A percentile compares a stretch with the other conserved stretches of the same genome.
Conservation (phyloP, 108 stramenopile species). For the Skeletonema marinoi region DNA sequence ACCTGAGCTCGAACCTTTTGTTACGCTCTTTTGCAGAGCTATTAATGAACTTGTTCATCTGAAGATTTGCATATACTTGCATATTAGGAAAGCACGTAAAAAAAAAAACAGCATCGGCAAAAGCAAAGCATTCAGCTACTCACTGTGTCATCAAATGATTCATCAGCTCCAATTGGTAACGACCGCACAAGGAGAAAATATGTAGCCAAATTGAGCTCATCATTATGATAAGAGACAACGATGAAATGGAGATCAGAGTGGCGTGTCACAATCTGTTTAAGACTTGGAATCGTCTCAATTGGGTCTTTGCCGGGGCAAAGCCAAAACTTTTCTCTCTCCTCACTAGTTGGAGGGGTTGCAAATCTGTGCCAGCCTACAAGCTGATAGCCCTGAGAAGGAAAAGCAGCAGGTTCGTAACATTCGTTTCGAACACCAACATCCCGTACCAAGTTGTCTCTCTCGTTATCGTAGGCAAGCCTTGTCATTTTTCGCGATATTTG, state of each 20-base stretch:
- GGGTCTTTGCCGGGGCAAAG: conserved; percentile 54
- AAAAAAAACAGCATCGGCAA: background rate
- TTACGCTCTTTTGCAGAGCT: conserved; percentile 40
- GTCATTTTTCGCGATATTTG: conserved; percentile 2
- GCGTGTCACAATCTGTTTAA: conserved; percentile 47
- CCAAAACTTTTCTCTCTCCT: conserved; percentile 6
- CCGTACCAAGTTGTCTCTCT: conserved; percentile 57
- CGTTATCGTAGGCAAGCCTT: conserved; percentile 71
- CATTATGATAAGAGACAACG: conserved; percentile 30
- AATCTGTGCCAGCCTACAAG: conserved; percentile 64
- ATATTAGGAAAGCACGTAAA: background rate
- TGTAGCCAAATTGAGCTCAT: conserved; percentile 16
- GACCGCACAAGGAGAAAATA: conserved; percentile 61
- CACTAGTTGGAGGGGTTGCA: conserved; percentile 11
- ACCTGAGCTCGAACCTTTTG: conserved; percentile 47
- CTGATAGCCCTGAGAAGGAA: conserved; percentile 59
- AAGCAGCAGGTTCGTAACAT: conserved; percentile 72
- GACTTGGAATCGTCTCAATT: conserved; percentile 57
- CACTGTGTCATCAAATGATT: conserved; percentile 57
- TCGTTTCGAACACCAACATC: conserved; percentile 62
- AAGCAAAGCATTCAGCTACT: conserved; percentile 2
- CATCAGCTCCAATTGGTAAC: conserved; percentile 65
- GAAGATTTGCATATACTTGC: background rate
- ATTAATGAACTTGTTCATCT: conserved; percentile 49
- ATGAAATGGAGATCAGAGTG: conserved; percentile 71